Base-by-base conservation (phyloP, 2,329 filamentous ascomycete genomes). In the Scytalidium lignicola region DNA sequence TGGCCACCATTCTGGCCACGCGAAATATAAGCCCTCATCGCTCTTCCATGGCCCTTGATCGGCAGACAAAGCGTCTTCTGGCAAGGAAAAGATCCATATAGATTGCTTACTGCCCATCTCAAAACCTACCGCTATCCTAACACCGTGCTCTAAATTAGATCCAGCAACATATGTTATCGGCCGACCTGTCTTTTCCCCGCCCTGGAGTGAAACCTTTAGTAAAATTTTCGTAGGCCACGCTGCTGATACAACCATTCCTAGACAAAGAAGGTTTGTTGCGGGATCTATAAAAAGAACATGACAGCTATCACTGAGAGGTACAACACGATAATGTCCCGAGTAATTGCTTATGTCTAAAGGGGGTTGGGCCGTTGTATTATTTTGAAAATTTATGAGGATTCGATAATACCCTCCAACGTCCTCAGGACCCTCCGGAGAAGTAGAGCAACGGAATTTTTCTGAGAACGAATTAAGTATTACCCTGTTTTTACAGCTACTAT, bases 271-370 rank as follows among this genome's bases (percentile, higher is more conserved):
- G 9, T 73, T 75, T 1, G 72, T 78, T 10, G 65, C 64, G 3
- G 82, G 81, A 58, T 86, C 82, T 6, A 79, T 80, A 61, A 85
- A 86, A 4, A 86, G 65, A 29, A 87, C 70, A 56, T 86, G 81
- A 49, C 77, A 69, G 1, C 83, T 82, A 61, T 87, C 84, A 52
- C 79, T 83, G 37, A 87, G 62, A 3, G 84, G 83, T 12, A 85
- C 66, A n/a, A n/a, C n/a, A n/a, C n/a, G n/a, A n/a, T n/a, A n/a
- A n/a, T n/a, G n/a, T n/a, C n/a, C n/a, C n/a, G n/a, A n/a, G n/a
- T n/a, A n/a, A n/a, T n/a, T n/a, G n/a, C n/a, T n/a, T n/a, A n/a
- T n/a, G n/a, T n/a, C n/a, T n/a, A n/a, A n/a, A n/a, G n/a, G n/a
- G n/a, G n/a, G n/a, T n/a, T n/a, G n/a, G n/a, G n/a, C n/a, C n/a